These are phyloP conservation scores for Pseudognaphalium luteoalbum DNA, from an alignment of 129 eudicot genomes.

Conservation along the genomic window DNA sequence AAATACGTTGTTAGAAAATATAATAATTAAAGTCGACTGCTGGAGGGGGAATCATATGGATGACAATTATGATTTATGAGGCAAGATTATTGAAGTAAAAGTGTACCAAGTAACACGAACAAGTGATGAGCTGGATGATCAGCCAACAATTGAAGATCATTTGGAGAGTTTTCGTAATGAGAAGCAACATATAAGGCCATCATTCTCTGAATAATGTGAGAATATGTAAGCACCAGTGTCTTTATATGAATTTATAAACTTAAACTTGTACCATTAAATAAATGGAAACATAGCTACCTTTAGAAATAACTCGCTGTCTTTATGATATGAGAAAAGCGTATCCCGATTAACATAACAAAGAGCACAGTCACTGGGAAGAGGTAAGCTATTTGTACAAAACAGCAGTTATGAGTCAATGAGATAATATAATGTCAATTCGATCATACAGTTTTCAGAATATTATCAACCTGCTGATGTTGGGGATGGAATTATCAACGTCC, in stretches of 20 bases:
- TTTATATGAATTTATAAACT: too few species aligned
- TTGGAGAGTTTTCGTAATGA: conserved; percentile 92
- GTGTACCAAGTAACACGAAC: conserved; percentile 84
- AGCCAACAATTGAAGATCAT: conserved; percentile 90
- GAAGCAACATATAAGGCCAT: conserved; percentile 97
- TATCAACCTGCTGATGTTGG: conserved; percentile 70
- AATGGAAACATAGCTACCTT: conserved; percentile 47
- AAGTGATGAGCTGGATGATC: conserved; percentile 97
- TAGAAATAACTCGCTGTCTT: conserved; percentile 79
- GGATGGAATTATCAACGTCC: conserved; percentile 76
- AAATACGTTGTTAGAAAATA: conserved; percentile 7
- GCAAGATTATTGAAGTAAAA: neutral
- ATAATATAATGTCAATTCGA: conserved; percentile 1
- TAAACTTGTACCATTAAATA: neutral
- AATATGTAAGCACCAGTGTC: conserved; percentile 3
- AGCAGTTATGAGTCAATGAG: conserved; percentile 6
- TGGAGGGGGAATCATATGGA: neutral
- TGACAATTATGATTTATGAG: neutral
- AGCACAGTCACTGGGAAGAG: conserved; percentile 79
- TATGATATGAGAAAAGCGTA: conserved; percentile 94
- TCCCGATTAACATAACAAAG: conserved; percentile 94
- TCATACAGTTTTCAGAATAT: neutral
- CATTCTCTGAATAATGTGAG: conserved; percentile 69
- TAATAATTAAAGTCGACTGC: too few species aligned
- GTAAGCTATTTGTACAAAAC: conserved; percentile 48